Conservation (phyloP, 345 rosid genomes). For the Tarenaya hassleriana region DNA sequence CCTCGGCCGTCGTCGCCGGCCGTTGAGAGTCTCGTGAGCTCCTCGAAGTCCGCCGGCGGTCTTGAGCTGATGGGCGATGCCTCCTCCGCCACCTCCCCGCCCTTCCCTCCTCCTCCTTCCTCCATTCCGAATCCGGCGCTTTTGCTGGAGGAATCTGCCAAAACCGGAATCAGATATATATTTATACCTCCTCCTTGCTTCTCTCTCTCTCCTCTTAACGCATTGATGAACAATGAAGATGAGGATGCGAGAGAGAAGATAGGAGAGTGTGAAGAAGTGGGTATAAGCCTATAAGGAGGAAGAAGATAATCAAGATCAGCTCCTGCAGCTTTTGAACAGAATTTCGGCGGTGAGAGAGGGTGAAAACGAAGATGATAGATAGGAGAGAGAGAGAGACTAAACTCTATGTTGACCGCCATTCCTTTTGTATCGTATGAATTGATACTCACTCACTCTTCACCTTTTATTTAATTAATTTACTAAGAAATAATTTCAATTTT, state of each 20-base stretch:
- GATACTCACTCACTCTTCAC: too few relatives aligned
- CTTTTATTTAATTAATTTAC: too few relatives aligned
- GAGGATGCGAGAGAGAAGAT: too few relatives aligned
- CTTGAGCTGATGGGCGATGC: constrained; percentile 91
- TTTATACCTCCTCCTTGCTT: constrained; percentile 4
- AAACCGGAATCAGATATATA: constrained; percentile 17
- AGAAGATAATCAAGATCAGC: too few relatives aligned
- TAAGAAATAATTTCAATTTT: too few relatives aligned
- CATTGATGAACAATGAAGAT: constrained; percentile 20
- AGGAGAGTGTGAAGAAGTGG: constrained; percentile 22
- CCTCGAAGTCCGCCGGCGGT: constrained; percentile 68
- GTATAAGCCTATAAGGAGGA: constrained; percentile 5
- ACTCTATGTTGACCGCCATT: constrained; percentile 34
- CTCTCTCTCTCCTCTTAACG: constrained; percentile 1
- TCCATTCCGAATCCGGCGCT: constrained; percentile 32
- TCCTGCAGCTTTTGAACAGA: neutral
- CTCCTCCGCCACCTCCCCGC: constrained; percentile 53
- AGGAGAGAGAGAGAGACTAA: constrained; percentile 39
- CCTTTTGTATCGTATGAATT: constrained; percentile 16
- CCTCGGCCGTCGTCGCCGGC: constrained; percentile 36
- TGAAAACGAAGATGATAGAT: constrained; percentile 53
- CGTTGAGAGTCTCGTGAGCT: constrained; percentile 45
- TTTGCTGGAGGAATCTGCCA: constrained; percentile 18
- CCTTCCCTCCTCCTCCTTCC: constrained; percentile 39
- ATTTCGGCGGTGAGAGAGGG: constrained; percentile 22